These are phyloP conservation scores for Neoascochyta sp. DNA, from an alignment of 2,329 filamentous ascomycete species.

Conservation along the genomic window DNA sequence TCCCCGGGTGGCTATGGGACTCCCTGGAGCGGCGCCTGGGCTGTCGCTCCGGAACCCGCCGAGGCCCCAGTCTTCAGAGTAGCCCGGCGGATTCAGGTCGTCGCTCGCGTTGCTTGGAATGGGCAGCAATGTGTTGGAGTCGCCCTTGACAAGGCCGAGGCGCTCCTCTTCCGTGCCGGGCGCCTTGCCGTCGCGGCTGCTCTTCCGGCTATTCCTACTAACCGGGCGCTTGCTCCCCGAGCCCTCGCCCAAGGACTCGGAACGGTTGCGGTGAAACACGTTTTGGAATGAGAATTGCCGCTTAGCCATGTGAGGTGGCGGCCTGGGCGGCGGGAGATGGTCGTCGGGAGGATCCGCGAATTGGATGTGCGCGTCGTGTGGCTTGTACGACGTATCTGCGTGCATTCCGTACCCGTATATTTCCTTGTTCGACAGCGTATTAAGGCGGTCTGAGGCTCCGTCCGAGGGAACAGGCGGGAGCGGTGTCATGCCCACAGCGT, in stretches of 20 bases:
- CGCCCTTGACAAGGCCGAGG: conserved; percentile 76
- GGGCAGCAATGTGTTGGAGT: conserved; percentile 43
- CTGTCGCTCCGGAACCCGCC: neutral
- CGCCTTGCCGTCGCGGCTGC: conserved; percentile 41
- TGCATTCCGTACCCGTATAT: conserved; percentile 45
- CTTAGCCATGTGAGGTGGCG: conserved; percentile 57
- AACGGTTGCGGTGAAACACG: conserved; percentile 60
- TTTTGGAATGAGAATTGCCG: conserved; percentile 92
- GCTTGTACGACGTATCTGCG: conserved; percentile 48
- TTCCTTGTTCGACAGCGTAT: conserved; percentile 39
- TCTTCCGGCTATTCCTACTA: conserved; percentile 30
- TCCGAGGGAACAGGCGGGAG: conserved; percentile 21
- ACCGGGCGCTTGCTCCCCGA: conserved; percentile 19
- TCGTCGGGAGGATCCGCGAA: conserved; percentile 42
- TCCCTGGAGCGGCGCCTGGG: conserved; percentile 1
- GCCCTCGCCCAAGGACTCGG: conserved; percentile 24
- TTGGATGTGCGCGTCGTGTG: conserved; percentile 40
- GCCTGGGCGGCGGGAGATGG: conserved; percentile 51
- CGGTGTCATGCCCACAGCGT: conserved; percentile 20
- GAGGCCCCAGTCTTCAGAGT: conserved; percentile 10
- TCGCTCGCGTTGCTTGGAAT: conserved; percentile 22
- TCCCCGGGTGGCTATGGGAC: too few species aligned
- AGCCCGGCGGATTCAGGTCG: conserved; percentile 15
- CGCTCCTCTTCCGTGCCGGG: conserved; percentile 71
- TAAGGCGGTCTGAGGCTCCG: conserved; percentile 15